These are phyloP conservation scores for Albatrellus ellisii DNA, from an alignment of 768 basidiomycete species.

Conservation along the genomic window DNA sequence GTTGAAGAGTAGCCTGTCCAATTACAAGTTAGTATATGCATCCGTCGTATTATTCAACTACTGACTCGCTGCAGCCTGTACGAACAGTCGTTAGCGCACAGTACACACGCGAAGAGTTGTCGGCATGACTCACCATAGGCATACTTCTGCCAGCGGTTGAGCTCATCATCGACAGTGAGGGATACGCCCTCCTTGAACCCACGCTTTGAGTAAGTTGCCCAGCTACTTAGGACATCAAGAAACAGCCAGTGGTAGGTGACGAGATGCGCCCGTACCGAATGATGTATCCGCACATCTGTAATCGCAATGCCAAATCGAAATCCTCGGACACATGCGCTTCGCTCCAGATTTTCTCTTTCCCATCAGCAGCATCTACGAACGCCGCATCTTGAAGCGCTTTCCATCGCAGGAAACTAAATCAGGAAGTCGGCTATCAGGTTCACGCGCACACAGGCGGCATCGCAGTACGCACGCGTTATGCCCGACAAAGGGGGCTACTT, in stretches of 20 bases:
- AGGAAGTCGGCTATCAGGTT: background rate
- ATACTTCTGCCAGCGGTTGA: slow-evolving; percentile 90
- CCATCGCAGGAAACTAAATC: slow-evolving; percentile 38
- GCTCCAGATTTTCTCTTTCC: slow-evolving; percentile 46
- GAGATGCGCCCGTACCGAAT: slow-evolving; percentile 17
- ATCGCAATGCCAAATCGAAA: slow-evolving; percentile 50
- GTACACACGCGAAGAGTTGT: slow-evolving; percentile 1
- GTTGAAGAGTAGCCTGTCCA: slow-evolving; percentile 51
- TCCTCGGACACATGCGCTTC: slow-evolving; percentile 57
- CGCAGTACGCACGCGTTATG: slow-evolving; percentile 25
- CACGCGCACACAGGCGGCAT: background rate
- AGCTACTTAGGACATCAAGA: slow-evolving; percentile 23
- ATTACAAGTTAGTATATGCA: slow-evolving; percentile 22
- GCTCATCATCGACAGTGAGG: slow-evolving; percentile 78
- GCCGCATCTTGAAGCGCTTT: slow-evolving; percentile 43
- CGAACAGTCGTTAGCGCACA: background rate
- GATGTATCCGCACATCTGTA: slow-evolving; percentile 40
- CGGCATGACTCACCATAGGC: slow-evolving; percentile 40
- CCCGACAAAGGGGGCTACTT: slow-evolving; percentile 32
- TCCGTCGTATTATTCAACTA: background rate
- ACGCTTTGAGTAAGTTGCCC: slow-evolving; percentile 78
- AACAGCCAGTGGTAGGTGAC: slow-evolving; percentile 2
- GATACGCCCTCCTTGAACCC: slow-evolving; percentile 90
- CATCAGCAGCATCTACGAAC: slow-evolving; percentile 34
- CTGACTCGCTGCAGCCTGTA: slow-evolving; percentile 43